A percentile compares a stretch with the other conserved stretches of the same genome.
Conservation (phyloP, 2,329 filamentous ascomycete species). For the Fusarium sacchari region DNA sequence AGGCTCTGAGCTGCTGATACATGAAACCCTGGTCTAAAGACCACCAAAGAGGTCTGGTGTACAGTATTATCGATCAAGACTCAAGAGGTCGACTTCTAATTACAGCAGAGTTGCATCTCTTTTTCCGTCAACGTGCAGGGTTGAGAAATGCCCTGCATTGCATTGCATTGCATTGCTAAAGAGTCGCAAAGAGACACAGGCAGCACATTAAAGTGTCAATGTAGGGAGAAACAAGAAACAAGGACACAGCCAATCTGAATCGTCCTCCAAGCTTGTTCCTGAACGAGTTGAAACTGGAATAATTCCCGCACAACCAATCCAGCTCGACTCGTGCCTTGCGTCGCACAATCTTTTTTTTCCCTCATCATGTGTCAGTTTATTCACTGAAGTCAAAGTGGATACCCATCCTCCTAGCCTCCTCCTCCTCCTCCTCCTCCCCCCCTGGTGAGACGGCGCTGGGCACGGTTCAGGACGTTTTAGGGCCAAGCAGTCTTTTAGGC, state of each 20-base stretch:
- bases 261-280: neutral
- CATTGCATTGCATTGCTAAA: slow-evolving; percentile 16
- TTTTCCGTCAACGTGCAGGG: slow-evolving; percentile 18
- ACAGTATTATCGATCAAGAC: neutral
- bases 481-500: slow-evolving; percentile 15
- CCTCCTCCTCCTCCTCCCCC: too few species aligned
- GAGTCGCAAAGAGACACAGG: neutral
- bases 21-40: slow-evolving; percentile 26
- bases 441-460: slow-evolving; percentile 17
- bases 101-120: neutral
- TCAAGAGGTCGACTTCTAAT: slow-evolving; percentile 7
- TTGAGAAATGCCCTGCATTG: slow-evolving; percentile 21
- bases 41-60: neutral
- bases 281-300: slow-evolving; percentile 10
- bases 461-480: slow-evolving; percentile 26
- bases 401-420: neutral
- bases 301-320: slow-evolving; percentile 37
- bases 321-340: slow-evolving; percentile 33
- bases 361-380: neutral
- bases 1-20: slow-evolving; percentile 27
- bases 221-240: slow-evolving; percentile 16
- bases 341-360: slow-evolving; percentile 5
- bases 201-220: slow-evolving; percentile 10
- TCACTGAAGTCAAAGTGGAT: neutral
- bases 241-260: slow-evolving; percentile 5